Conservation (phyloP, 768 basidiomycete genomes). For the Leccinum subgranulosum region DNA sequence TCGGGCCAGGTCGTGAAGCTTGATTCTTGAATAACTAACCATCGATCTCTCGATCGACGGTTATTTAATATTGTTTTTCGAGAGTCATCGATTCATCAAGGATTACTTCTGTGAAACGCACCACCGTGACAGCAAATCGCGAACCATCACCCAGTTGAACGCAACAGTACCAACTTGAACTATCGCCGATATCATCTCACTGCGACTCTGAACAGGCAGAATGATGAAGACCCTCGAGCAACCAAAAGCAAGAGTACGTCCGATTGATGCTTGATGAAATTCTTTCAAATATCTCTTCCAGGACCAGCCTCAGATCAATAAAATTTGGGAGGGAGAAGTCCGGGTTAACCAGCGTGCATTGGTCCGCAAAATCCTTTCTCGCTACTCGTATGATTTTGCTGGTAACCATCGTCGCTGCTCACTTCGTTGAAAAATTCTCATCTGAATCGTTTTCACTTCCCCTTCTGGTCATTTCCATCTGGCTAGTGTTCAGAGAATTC, state of each 20-base stretch:
- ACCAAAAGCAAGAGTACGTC: not conserved
- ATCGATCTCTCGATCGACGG: too few species aligned
- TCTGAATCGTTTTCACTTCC: not conserved
- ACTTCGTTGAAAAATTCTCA: not conserved
- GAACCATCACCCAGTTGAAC: too few species aligned
- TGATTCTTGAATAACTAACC: too few species aligned
- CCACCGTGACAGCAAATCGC: too few species aligned
- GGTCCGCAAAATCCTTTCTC: not conserved
- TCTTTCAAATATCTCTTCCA: not conserved
- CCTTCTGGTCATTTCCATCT: conserved; percentile 37
- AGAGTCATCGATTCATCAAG: too few species aligned
- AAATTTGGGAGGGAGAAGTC: not conserved
- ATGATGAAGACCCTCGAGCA: not conserved
- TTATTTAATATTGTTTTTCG: too few species aligned
- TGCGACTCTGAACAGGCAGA: too few species aligned
- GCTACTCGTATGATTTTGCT: not conserved
- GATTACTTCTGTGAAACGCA: too few species aligned
- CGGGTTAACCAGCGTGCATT: not conserved
- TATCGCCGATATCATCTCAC: not conserved
- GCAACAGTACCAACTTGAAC: too few species aligned
- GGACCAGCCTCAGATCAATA: not conserved
- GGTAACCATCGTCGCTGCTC: not conserved
- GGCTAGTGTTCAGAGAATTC: conserved; percentile 51
- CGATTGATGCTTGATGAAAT: not conserved
- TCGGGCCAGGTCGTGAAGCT: too few species aligned